Conservation (phyloP, 129 eudicot species). For the Silybum marianum region DNA sequence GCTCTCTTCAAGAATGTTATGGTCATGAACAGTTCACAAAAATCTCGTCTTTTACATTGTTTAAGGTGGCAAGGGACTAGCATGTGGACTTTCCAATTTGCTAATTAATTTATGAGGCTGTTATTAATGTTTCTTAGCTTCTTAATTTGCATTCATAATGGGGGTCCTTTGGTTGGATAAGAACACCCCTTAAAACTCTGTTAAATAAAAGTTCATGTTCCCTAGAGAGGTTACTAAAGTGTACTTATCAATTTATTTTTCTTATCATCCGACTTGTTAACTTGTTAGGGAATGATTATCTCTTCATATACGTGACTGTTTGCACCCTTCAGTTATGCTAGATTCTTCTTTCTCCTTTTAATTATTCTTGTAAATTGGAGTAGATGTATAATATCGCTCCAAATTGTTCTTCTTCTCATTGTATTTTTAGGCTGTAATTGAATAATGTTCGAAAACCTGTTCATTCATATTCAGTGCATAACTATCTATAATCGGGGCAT, state of each 20-base stretch:
- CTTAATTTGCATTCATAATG: too few relatives aligned
- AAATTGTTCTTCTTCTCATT: background rate
- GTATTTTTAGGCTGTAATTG: background rate
- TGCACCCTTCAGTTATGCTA: conserved; percentile 9
- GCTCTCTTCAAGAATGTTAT: background rate
- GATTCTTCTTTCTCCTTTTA: background rate
- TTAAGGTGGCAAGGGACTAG: background rate
- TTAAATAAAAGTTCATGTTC: background rate
- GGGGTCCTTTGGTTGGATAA: background rate
- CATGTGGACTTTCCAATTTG: background rate
- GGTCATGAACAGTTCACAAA: background rate
- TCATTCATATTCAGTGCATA: conserved; percentile 4
- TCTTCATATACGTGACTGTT: background rate
- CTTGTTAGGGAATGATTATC: background rate
- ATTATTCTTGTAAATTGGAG: background rate
- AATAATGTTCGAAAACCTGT: background rate
- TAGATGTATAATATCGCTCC: background rate
- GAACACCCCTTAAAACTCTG: background rate
- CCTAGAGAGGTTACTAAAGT: background rate
- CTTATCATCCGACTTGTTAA: background rate
- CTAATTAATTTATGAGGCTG: background rate
- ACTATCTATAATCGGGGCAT: background rate
- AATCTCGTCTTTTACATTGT: background rate
- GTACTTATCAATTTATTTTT: background rate
- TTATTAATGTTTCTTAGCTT: background rate